Evolutionary conservation across 352 stramenopile genomes (phyloP).

Genomic region (Phytophthora ohioensis): DNA sequence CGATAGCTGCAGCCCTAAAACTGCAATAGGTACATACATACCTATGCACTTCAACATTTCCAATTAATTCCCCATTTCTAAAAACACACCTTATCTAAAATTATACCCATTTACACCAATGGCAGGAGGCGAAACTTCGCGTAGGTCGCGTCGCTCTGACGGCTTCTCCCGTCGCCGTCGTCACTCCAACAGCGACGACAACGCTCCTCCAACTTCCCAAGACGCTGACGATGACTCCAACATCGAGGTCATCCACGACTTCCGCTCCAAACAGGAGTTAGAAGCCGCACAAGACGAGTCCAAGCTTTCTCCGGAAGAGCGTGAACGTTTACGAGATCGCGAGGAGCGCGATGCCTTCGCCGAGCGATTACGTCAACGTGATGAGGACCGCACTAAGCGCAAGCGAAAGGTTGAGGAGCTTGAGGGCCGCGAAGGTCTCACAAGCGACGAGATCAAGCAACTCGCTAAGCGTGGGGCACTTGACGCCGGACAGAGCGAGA

Average conservation of each 20-base stretch:
- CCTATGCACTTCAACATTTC: not conserved
- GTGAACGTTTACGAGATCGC: slow-evolving; percentile 61
- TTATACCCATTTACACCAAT: slow-evolving; percentile 15
- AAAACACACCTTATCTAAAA: not conserved
- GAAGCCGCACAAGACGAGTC: slow-evolving; percentile 35
- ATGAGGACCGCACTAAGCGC: slow-evolving; percentile 77
- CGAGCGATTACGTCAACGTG: slow-evolving; percentile 74
- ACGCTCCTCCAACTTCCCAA: not conserved
- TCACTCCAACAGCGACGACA: slow-evolving; percentile 28
- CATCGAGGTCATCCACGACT: slow-evolving; percentile 50
- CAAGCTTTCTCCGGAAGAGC: slow-evolving; percentile 49
- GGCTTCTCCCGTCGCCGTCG: slow-evolving; percentile 49
- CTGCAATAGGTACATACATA: not conserved
- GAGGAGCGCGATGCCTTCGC: slow-evolving; percentile 87
- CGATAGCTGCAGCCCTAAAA: too few species aligned
- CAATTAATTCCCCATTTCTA: too few species aligned
- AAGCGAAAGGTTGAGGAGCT: slow-evolving; percentile 58
- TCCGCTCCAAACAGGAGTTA: slow-evolving; percentile 52
- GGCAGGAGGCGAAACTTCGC: slow-evolving; percentile 5
- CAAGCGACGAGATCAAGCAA: slow-evolving; percentile 82
- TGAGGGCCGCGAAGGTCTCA: slow-evolving; percentile 55
- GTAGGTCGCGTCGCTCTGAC: slow-evolving; percentile 37
- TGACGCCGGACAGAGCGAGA: slow-evolving; percentile 37
- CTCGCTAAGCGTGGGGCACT: slow-evolving; percentile 84
- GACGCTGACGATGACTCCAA: slow-evolving; percentile 27